phyloP scores from a whole-genome alignment of 2,329 filamentous ascomycete genomes.

The Nannizzia gypsea region DNA sequence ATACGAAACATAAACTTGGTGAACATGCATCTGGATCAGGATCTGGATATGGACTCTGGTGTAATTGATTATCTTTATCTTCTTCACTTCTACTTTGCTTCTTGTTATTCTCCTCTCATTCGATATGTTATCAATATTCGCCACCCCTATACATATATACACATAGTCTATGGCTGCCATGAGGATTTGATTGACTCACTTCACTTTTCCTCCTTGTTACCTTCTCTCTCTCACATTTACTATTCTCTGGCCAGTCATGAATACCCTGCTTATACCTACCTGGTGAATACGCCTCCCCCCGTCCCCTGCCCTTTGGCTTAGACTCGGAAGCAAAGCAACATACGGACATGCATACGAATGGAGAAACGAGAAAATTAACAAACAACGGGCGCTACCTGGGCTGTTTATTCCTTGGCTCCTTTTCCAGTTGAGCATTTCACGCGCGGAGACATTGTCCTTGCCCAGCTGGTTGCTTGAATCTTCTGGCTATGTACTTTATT shows the following conservation, averaged over 20 bases:
- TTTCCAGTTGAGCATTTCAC: not conserved
- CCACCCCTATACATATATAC: not conserved
- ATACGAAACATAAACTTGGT: not conserved
- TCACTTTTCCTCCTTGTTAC: not conserved
- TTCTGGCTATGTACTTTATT: not conserved
- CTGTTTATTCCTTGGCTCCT: not conserved
- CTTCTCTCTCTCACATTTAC: not conserved
- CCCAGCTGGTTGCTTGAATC: not conserved
- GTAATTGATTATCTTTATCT: not conserved
- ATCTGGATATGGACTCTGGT: not conserved
- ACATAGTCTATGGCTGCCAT: not conserved
- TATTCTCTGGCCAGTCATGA: not conserved
- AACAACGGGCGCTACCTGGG: not conserved
- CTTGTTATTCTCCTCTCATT: not conserved
- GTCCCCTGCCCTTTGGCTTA: not conserved
- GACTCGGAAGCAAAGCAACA: not conserved
- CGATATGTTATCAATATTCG: not conserved
- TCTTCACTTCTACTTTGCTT: not conserved
- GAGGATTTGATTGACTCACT: not conserved
- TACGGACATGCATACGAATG: not conserved
- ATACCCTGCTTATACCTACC: not conserved
- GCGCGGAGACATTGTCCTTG: not conserved
- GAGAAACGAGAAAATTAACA: not conserved
- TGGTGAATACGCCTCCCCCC: not conserved
- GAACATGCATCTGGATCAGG: not conserved